Evolutionary conservation across 2,329 filamentous ascomycete genomes (phyloP).

Genomic region (Microdochium paspali): DNA sequence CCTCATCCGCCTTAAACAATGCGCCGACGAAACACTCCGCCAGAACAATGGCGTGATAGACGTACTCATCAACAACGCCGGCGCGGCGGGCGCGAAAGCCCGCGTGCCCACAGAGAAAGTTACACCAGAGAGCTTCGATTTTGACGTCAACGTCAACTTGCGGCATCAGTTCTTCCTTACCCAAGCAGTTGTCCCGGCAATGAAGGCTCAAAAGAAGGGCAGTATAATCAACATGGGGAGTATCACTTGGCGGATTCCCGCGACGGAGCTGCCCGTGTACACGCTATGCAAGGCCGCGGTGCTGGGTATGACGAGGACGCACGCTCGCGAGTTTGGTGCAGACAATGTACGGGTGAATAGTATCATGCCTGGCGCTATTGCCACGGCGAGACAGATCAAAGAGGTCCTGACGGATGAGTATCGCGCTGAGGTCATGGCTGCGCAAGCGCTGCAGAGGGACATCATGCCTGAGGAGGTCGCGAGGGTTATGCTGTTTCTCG

Average conservation of each 20-base stretch:
- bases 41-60: constrained; percentile 17
- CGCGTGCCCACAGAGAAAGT: constrained; percentile 22
- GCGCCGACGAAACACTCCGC: constrained; percentile 20
- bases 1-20: constrained; percentile 20
- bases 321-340: constrained; percentile 24
- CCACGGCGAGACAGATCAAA: constrained; percentile 31
- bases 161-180: constrained; percentile 33
- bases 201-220: constrained; percentile 18
- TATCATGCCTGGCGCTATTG: constrained; percentile 38
- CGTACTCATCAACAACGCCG: constrained; percentile 28
- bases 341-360: constrained; percentile 33
- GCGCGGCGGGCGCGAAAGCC: constrained; percentile 11
- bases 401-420: constrained; percentile 32
- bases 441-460: constrained; percentile 32
- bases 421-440: constrained; percentile 22
- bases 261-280: constrained; percentile 21
- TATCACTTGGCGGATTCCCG: constrained; percentile 26
- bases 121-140: constrained; percentile 30
- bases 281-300: constrained; percentile 27
- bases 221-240: constrained; percentile 31
- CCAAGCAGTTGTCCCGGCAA: constrained; percentile 24
- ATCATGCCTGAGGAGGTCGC: constrained; percentile 33
- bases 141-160: constrained; percentile 32
- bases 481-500: constrained; percentile 32
- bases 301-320: constrained; percentile 26